Conservation (phyloP, 169 alveolate genomes). For the Cryptosporidium sp. region DNA sequence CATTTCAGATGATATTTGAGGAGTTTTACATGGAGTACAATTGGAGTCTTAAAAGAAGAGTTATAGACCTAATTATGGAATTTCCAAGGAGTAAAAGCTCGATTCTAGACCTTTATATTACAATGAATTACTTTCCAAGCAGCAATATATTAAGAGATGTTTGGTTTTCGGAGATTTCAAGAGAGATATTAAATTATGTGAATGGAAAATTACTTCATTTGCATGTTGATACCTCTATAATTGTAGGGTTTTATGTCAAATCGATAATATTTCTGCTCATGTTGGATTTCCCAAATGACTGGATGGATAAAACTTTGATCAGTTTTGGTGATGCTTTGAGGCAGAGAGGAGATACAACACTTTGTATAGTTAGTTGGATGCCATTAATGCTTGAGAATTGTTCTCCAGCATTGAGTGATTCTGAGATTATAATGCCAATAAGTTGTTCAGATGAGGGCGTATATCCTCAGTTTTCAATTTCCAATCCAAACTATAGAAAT, state of each 20-base stretch:
- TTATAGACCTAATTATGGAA: not conserved
- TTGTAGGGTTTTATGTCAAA: constrained; percentile 63
- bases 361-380: constrained; percentile 68
- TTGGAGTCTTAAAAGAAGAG: constrained; percentile 42
- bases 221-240: constrained; percentile 32
- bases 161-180: constrained; percentile 60
- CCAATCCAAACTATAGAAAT: constrained; percentile 41
- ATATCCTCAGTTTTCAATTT: constrained; percentile 59
- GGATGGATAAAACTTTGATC: constrained; percentile 31
- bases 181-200: constrained; percentile 31
- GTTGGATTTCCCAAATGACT: constrained; percentile 47
- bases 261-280: constrained; percentile 9
- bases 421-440: constrained; percentile 52
- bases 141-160: constrained; percentile 28
- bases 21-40: constrained; percentile 57
- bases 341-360: constrained; percentile 59
- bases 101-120: constrained; percentile 32
- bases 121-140: constrained; percentile 52
- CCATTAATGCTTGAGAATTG: constrained; percentile 68
- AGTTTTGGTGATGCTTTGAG: constrained; percentile 25
- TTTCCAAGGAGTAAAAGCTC: constrained; percentile 23
- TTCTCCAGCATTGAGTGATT: constrained; percentile 5
- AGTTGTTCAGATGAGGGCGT: constrained; percentile 71
- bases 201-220: not conserved
- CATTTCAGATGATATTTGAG: constrained; percentile 27